phyloP scores from a whole-genome alignment of 176 grass and related monocot species.

The Carex parvula region DNA sequence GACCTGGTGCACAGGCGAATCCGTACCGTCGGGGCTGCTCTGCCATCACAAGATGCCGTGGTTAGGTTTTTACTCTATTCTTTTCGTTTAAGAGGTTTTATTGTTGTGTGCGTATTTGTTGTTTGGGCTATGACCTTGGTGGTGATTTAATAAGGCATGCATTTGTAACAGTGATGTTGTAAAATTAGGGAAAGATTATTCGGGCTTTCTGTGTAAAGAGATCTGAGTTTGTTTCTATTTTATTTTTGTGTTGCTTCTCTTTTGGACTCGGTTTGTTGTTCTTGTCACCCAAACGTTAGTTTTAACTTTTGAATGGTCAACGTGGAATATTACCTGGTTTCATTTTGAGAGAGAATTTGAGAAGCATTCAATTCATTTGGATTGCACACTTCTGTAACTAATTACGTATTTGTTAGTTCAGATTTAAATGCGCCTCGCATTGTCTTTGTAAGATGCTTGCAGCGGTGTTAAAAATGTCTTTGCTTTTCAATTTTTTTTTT shows the following conservation, averaged over 20 bases:
- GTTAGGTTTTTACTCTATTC: slow-evolving; percentile 14
- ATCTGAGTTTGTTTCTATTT: slow-evolving; percentile 26
- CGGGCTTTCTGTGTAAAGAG: slow-evolving; percentile 29
- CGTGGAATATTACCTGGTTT: background rate
- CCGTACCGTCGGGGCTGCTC: slow-evolving; percentile 80
- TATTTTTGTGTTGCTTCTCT: background rate
- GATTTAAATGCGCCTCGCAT: background rate
- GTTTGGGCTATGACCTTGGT: slow-evolving; percentile 9
- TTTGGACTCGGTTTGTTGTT: background rate
- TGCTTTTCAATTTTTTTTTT: background rate
- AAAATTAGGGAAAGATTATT: slow-evolving; percentile 31
- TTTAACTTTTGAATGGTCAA: background rate
- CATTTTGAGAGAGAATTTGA: background rate
- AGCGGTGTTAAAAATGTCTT: background rate
- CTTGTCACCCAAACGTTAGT: background rate
- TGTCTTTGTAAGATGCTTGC: background rate
- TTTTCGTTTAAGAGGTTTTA: background rate
- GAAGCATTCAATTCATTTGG: background rate
- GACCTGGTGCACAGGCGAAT: slow-evolving; percentile 57
- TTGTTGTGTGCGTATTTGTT: slow-evolving; percentile 11
- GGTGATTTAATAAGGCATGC: slow-evolving; percentile 17
- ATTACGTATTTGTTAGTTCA: background rate
- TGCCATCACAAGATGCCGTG: slow-evolving; percentile 69
- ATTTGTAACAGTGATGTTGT: slow-evolving; percentile 23
- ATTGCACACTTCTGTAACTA: background rate